Percentiles rank a stretch among this genome's conserved stretches.
phyloP scores from a whole-genome alignment of 352 stramenopile genomes.

The Globisporangium uncinulatum region DNA sequence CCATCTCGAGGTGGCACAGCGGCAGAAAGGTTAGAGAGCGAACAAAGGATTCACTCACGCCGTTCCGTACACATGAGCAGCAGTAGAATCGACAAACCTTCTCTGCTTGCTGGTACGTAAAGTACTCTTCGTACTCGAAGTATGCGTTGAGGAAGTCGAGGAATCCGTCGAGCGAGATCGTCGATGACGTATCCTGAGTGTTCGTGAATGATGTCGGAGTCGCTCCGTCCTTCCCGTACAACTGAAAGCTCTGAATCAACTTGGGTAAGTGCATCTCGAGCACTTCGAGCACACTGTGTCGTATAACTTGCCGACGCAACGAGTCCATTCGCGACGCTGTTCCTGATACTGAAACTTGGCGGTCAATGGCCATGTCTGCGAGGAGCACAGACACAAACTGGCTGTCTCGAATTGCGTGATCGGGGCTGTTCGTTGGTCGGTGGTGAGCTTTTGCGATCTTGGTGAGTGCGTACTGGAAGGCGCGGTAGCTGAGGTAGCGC shows the following conservation, averaged over 20 bases:
- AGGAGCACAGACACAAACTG: conserved; percentile 27
- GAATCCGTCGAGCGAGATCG: conserved; percentile 63
- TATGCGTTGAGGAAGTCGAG: conserved; percentile 77
- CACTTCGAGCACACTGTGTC: conserved; percentile 36
- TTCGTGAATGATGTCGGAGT: conserved; percentile 9
- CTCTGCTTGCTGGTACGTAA: conserved; percentile 42
- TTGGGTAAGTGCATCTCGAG: conserved; percentile 38
- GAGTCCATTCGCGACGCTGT: conserved; percentile 25
- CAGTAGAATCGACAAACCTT: conserved; percentile 18
- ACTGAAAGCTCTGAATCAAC: conserved; percentile 50
- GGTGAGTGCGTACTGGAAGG: conserved; percentile 49
- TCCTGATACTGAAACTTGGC: not conserved
- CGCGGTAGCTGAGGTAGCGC: conserved; percentile 40
- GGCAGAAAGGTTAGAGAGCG: not conserved
- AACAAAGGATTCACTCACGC: conserved; percentile 3
- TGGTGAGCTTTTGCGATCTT: conserved; percentile 23
- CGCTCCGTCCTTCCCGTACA: conserved; percentile 37
- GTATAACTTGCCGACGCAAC: conserved; percentile 41
- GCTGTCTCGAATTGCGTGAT: conserved; percentile 11
- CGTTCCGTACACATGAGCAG: conserved; percentile 12
- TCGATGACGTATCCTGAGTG: conserved; percentile 16
- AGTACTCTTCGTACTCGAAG: conserved; percentile 70
- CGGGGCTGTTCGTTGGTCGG: not conserved
- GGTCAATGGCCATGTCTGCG: conserved; percentile 16
- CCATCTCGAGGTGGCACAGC: conserved; percentile 7